These are phyloP conservation scores for Sarocladium strictum DNA, from an alignment of 2,329 filamentous ascomycete genomes.

Conservation along the genomic window DNA sequence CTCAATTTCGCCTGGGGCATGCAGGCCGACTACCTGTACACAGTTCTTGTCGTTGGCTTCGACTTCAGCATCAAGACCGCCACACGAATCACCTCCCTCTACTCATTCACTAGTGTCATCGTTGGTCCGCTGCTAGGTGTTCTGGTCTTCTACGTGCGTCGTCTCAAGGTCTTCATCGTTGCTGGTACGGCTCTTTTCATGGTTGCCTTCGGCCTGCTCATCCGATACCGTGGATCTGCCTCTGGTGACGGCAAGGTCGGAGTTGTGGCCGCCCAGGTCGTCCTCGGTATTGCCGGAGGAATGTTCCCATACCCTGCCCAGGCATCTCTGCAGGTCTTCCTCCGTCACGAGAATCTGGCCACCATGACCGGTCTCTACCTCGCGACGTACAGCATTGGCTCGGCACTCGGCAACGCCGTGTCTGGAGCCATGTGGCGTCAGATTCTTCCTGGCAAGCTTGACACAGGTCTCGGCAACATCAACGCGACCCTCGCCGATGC, in stretches of 20 bases:
- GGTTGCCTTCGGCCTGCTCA: constrained; percentile 60
- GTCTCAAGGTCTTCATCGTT: constrained; percentile 59
- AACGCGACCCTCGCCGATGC: constrained; percentile 31
- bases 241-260: constrained; percentile 40
- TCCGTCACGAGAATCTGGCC: constrained; percentile 49
- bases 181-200: constrained; percentile 54
- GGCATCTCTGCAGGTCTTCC: constrained; percentile 35
- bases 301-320: constrained; percentile 50
- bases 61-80: constrained; percentile 50
- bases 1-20: constrained; percentile 56
- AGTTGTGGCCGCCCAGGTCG: constrained; percentile 55
- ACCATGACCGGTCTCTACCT: constrained; percentile 59
- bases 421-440: constrained; percentile 60
- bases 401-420: constrained; percentile 52
- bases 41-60: constrained; percentile 55
- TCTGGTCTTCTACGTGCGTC: constrained; percentile 50
- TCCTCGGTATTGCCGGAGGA: constrained; percentile 58
- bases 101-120: constrained; percentile 51
- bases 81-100: constrained; percentile 54
- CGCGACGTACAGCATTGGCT: constrained; percentile 57
- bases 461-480: constrained; percentile 25
- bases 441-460: constrained; percentile 41
- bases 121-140: constrained; percentile 50
- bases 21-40: constrained; percentile 60
- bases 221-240: constrained; percentile 53